A percentile compares a stretch with the other conserved stretches of the same genome.
Conservation (phyloP, 148 eudicot genomes). For the Salicornia ramosissima region DNA sequence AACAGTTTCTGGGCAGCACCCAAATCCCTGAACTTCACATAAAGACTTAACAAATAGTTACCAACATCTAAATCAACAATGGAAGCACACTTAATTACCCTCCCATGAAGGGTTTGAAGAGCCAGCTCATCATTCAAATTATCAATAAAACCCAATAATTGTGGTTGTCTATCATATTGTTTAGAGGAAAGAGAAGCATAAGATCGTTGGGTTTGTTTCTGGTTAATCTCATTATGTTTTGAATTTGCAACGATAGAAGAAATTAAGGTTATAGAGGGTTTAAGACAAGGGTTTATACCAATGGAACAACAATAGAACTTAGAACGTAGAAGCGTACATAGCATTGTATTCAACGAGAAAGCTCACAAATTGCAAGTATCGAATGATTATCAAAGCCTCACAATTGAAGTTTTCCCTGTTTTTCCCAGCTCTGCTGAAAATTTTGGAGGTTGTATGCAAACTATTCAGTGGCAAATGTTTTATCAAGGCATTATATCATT, state of each 20-base stretch:
- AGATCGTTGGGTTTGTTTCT: conserved; percentile 9
- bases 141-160: conserved; percentile 30
- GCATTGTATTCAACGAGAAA: conserved; percentile 18
- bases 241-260: conserved; percentile 4
- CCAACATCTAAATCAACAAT: conserved; percentile 27
- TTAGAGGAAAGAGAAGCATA: conserved; percentile 14
- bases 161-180: conserved; percentile 16
- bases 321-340: conserved; percentile 6
- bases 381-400: neutral
- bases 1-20: conserved; percentile 53
- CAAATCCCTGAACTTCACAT: conserved; percentile 37
- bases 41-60: conserved; percentile 52
- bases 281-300: neutral
- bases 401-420: neutral
- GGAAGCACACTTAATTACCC: conserved; percentile 42
- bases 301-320: neutral
- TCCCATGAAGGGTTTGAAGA: conserved; percentile 39
- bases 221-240: conserved; percentile 11
- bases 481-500: no score
- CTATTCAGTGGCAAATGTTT: no score
- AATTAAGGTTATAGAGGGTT: conserved; percentile 8
- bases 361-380: neutral
- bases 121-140: conserved; percentile 20
- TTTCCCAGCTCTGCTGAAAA: neutral
- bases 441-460: no score